A percentile compares a stretch with the other conserved stretches of the same genome.
These are phyloP conservation scores for Gaultheria prostrata DNA, from an alignment of 148 eudicot species.

Conservation along the genomic window DNA sequence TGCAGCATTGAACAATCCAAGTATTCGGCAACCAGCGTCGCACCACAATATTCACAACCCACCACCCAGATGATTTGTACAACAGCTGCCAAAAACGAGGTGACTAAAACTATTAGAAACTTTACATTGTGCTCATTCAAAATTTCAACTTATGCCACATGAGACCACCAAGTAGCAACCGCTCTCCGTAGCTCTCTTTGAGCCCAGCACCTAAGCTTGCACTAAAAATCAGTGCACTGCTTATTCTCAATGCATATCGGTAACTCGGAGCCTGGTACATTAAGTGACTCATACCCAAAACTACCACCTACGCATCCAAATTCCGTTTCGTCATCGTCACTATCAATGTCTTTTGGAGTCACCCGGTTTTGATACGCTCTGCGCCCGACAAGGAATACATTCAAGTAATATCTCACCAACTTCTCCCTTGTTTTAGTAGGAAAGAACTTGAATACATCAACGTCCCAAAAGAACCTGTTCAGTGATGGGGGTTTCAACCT, in stretches of 20 bases:
- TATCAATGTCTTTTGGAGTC: slow-evolving; percentile 61
- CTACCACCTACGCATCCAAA: slow-evolving; percentile 58
- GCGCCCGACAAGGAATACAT: slow-evolving; percentile 57
- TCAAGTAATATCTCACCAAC: slow-evolving; percentile 75
- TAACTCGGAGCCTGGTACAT: slow-evolving; percentile 26
- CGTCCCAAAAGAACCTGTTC: slow-evolving; percentile 34
- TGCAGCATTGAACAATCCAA: not conserved
- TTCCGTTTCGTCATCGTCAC: slow-evolving; percentile 77
- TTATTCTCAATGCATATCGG: slow-evolving; percentile 40
- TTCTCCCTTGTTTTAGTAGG: slow-evolving; percentile 49
- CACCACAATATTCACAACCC: slow-evolving; percentile 4
- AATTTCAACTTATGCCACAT: not conserved
- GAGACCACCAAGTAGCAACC: not conserved
- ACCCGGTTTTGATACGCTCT: slow-evolving; percentile 80
- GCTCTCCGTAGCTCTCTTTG: not conserved
- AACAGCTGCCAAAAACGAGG: not conserved
- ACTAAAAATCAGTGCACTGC: slow-evolving; percentile 46
- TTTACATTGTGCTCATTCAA: not conserved
- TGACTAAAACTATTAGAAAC: not conserved
- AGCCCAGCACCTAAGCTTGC: not conserved
- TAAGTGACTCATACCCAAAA: slow-evolving; percentile 48
- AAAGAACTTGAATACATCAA: slow-evolving; percentile 24
- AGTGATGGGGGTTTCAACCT: slow-evolving; percentile 21
- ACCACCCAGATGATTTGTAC: slow-evolving; percentile 2
- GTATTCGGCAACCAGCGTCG: not conserved